A percentile compares a stretch with the other conserved stretches of the same genome.
phyloP scores from a whole-genome alignment of 495 filamentous ascomycete species.

The Physcia stellaris region DNA sequence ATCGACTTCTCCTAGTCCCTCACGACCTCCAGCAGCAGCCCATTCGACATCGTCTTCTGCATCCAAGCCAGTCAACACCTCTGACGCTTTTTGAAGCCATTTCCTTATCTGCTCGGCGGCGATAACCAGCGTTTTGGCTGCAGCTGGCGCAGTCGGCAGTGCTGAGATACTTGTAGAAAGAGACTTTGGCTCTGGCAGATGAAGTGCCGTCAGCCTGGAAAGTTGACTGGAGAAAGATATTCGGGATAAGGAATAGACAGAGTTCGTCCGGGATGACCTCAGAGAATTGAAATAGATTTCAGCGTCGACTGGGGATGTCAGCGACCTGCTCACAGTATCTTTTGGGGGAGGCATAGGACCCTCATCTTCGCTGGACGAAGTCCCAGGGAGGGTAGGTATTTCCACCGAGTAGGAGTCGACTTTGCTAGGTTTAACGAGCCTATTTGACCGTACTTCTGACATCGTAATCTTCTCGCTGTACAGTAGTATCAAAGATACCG shows the following conservation, averaged over 20 bases:
- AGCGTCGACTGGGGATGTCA: slow-evolving; percentile 24
- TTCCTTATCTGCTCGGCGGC: slow-evolving; percentile 81
- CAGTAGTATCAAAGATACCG: no score
- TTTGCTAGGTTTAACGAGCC: no score
- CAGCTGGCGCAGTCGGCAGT: slow-evolving; percentile 67
- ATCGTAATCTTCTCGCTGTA: no score
- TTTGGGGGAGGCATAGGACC: slow-evolving; percentile 19
- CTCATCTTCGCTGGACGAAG: slow-evolving; percentile 27
- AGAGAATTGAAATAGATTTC: slow-evolving; percentile 39
- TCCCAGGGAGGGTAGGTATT: slow-evolving; percentile 8
- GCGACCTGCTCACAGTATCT: not conserved
- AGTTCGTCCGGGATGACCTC: slow-evolving; percentile 43
- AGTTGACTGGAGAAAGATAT: slow-evolving; percentile 85
- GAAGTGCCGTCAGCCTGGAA: slow-evolving; percentile 70
- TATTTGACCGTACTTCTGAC: no score
- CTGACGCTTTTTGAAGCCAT: slow-evolving; percentile 83
- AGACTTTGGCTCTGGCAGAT: slow-evolving; percentile 67
- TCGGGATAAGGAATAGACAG: slow-evolving; percentile 79
- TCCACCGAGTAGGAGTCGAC: no score
- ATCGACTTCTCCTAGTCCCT: slow-evolving; percentile 81
- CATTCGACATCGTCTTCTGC: slow-evolving; percentile 95
- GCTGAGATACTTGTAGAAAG: slow-evolving; percentile 68
- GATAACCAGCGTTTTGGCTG: slow-evolving; percentile 59
- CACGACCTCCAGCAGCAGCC: slow-evolving; percentile 83
- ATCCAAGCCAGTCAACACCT: slow-evolving; percentile 72